A percentile compares a stretch with the other conserved stretches of the same genome.
These are phyloP conservation scores for Aspergillus haitiensis DNA, from an alignment of 495 filamentous ascomycete species.

Conservation along the genomic window DNA sequence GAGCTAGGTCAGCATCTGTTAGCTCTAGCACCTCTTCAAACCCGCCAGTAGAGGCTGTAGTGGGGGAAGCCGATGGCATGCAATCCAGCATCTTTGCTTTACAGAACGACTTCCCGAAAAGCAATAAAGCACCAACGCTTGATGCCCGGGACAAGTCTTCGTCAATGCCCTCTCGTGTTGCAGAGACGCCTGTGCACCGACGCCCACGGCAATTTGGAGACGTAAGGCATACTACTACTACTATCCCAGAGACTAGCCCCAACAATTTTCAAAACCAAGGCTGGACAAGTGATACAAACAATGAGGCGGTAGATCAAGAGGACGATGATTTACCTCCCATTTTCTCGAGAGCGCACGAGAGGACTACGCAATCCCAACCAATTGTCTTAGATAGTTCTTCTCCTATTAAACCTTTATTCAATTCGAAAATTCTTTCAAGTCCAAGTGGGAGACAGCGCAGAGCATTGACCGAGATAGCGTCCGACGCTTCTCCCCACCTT, in stretches of 20 bases:
- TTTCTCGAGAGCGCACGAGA: conserved; percentile 25
- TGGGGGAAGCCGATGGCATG: conserved; percentile 9
- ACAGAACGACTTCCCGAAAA: not conserved
- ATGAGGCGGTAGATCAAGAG: conserved; percentile 36
- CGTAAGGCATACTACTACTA: conserved; percentile 35
- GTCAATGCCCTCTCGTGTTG: conserved; percentile 44
- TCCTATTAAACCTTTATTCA: conserved; percentile 30
- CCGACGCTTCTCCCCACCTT: conserved; percentile 44
- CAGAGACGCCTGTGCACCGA: conserved; percentile 41
- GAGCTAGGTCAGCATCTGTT: conserved; percentile 10
- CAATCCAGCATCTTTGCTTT: conserved; percentile 23
- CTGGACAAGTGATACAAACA: conserved; percentile 32
- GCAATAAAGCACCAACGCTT: conserved; percentile 10
- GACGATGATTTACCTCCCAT: conserved; percentile 47
- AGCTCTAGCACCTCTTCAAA: conserved; percentile 16
- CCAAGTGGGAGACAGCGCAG: conserved; percentile 46
- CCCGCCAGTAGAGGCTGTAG: conserved; percentile 5
- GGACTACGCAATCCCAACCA: conserved; percentile 29
- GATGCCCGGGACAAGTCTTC: conserved; percentile 35
- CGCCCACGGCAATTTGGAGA: conserved; percentile 31
- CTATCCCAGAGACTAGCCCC: conserved; percentile 47
- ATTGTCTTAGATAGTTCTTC: conserved; percentile 31
- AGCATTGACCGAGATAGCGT: conserved; percentile 48
- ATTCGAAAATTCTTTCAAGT: conserved; percentile 41
- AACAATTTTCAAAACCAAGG: conserved; percentile 27